Conservation (phyloP, 163 green algal species). For the Scenedesmus sp. region DNA sequence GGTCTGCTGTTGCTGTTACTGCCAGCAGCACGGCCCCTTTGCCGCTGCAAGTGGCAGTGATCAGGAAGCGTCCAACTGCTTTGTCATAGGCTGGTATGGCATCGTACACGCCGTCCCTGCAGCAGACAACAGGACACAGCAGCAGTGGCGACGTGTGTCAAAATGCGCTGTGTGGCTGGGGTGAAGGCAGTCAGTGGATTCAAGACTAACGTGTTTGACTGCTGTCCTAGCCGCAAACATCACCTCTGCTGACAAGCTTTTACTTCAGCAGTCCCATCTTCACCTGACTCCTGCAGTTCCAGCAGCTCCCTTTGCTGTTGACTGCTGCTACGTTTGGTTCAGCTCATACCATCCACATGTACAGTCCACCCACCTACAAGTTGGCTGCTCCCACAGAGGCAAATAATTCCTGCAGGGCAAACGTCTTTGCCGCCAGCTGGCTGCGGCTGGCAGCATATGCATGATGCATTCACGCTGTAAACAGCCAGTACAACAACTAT, state of each 20-base stretch:
- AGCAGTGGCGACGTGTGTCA: not conserved
- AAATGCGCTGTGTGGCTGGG: no score
- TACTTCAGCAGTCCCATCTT: no score
- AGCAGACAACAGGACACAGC: not conserved
- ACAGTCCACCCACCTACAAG: no score
- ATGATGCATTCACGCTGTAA: not conserved
- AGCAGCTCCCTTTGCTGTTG: no score
- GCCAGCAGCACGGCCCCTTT: conserved; percentile 33
- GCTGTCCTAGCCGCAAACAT: no score
- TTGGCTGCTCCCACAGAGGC: no score
- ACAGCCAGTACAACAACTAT: conserved; percentile 26
- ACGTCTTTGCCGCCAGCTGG: not conserved
- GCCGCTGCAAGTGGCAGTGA: conserved; percentile 42
- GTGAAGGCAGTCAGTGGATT: no score
- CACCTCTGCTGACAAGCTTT: no score
- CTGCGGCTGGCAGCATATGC: not conserved
- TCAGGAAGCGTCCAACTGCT: conserved; percentile 1
- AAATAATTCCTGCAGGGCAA: not conserved
- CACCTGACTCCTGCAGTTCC: no score
- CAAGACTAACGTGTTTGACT: no score
- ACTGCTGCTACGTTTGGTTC: no score
- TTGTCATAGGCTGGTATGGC: conserved; percentile 43
- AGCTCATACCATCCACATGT: no score
- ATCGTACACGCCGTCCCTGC: conserved; percentile 42
- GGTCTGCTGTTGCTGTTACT: conserved; percentile 22